Percentiles rank a stretch among this genome's conserved stretches.
Evolutionary conservation across 257 asterid species (phyloP).

Genomic region (Haberlea rhodopensis): DNA sequence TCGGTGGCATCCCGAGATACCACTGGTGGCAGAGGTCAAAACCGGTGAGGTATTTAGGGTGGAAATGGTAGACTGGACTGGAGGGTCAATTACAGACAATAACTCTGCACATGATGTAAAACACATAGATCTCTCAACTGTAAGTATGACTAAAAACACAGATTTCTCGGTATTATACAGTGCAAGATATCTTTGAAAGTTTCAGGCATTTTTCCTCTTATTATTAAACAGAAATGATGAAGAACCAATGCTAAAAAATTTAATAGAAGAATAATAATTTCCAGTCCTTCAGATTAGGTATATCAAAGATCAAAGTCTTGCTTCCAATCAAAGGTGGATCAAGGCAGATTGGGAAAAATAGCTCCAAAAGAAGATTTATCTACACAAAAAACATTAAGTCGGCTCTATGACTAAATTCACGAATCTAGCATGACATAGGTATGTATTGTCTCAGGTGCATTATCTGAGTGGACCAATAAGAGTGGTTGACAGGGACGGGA

Average conservation of each 20-base stretch:
- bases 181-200: neutral
- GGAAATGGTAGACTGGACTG: constrained; percentile 89
- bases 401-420: no score
- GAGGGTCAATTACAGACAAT: constrained; percentile 50
- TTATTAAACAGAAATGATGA: neutral
- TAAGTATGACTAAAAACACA: no score
- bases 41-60: constrained; percentile 67
- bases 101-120: constrained; percentile 50
- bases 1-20: constrained; percentile 86
- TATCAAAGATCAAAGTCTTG: no score
- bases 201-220: neutral
- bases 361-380: no score
- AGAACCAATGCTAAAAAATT: neutral
- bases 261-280: neutral
- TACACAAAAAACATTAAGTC: no score
- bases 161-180: neutral
- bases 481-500: constrained; percentile 63
- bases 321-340: neutral
- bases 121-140: constrained; percentile 29
- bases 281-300: no score
- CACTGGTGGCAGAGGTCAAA: constrained; percentile 67
- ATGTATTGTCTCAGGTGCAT: constrained; percentile 57
- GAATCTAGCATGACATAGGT: neutral
- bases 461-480: constrained; percentile 92
- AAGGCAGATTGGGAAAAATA: neutral